Evolutionary conservation across 2,329 filamentous ascomycete species (phyloP).

Genomic region (Rhinocladiella similis): DNA sequence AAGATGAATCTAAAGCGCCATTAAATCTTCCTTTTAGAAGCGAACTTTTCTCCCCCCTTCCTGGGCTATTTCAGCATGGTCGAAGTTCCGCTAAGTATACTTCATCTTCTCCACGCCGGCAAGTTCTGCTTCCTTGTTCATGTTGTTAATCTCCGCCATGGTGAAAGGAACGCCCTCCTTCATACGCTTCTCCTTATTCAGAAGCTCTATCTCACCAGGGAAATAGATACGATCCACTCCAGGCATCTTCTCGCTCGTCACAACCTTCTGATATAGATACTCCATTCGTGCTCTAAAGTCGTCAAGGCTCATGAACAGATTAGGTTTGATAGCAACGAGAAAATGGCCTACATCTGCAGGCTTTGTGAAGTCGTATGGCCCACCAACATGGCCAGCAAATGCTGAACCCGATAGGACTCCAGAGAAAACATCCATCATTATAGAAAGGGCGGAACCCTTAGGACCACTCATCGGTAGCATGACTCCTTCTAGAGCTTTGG

Average conservation of each 20-base stretch:
- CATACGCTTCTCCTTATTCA: conserved; percentile 42
- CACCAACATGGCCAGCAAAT: conserved; percentile 74
- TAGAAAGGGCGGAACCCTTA: conserved; percentile 72
- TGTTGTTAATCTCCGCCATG: conserved; percentile 47
- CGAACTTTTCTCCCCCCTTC: no score
- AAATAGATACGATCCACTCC: conserved; percentile 59
- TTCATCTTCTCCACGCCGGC: no score
- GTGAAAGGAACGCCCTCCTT: conserved; percentile 52
- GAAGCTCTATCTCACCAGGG: conserved; percentile 58
- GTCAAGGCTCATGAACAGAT: conserved; percentile 69
- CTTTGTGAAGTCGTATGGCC: conserved; percentile 71
- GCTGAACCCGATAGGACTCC: conserved; percentile 72
- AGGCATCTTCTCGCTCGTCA: conserved; percentile 52
- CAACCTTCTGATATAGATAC: conserved; percentile 56
- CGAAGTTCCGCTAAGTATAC: no score
- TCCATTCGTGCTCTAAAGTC: conserved; percentile 66
- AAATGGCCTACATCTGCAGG: conserved; percentile 75
- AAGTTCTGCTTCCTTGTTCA: conserved; percentile 51
- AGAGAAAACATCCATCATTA: conserved; percentile 91
- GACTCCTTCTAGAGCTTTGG: conserved; percentile 69
- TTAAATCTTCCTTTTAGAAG: no score
- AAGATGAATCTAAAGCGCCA: no score
- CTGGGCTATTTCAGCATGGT: no score
- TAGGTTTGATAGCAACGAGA: conserved; percentile 68
- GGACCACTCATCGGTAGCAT: conserved; percentile 87